Evolutionary conservation across 2,329 filamentous ascomycete genomes (phyloP), one percentile per base, ranked within the genome.

Genomic region (Pseudogymnoascus sp.): DNA sequence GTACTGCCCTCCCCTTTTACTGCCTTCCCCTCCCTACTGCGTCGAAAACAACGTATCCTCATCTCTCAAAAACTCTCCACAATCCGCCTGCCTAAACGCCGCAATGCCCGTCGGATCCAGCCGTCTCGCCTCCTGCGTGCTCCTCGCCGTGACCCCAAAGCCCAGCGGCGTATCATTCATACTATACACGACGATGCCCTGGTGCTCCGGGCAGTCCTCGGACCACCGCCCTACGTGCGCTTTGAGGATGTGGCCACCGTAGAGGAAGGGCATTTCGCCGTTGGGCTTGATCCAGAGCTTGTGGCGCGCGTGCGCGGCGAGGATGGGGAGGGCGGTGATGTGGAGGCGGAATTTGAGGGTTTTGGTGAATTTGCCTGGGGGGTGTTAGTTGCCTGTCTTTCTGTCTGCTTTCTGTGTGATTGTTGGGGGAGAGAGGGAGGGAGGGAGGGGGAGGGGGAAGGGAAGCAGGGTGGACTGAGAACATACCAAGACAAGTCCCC

Each of bases 231-330:
- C 90, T 4, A 78, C 74, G 73, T 91, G 88, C 32, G 87, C 88
- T 74, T 90, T 90, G 67, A 95, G 84, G 59, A 96, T 81, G 74
- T 97, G 92, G 62, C 90, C 90, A 7, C 41, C 94, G 75, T 97
- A 99, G 54, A 99, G 77, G 74, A 96, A 97, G 1, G 94, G 93
- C 91, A 97, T 96, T 71, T 95, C 92, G 67, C 94, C 94, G 76
- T 97, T 97, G 63, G 87, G 83, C 76, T 95, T 95, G 67, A 99
- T 87, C 91, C 92, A 97, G 68, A 97, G 86, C 84, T 97, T 97
- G 78, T 96, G 96, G 63, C 94, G 82, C 47, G 93, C 93, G 74
- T 97, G 91, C 66, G 90, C 88, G 62, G 92, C 89, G 66, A 99
- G 88, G 65, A 97, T 84, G 65, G 91, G 88, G 62, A 99, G 80